Conservation (phyloP, 345 rosid species). For the Hypericum androsaemum region DNA sequence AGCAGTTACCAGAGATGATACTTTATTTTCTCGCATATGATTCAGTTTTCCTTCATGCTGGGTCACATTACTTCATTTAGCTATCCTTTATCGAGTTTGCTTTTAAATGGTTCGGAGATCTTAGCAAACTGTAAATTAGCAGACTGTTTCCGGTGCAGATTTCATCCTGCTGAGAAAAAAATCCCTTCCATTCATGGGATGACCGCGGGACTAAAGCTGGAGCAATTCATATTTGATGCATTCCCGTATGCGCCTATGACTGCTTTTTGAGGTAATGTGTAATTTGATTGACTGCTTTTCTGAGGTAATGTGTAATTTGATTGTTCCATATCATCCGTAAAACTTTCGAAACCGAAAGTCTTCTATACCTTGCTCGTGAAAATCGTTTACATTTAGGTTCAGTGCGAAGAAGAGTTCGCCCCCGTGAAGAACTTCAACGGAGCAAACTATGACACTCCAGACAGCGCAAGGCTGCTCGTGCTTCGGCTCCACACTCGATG, state of each 20-base stretch:
- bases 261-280: constrained; percentile 71
- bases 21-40: too few relatives aligned
- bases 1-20: too few relatives aligned
- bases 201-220: constrained; percentile 71
- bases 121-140: too few relatives aligned
- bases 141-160: constrained; percentile 32
- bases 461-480: constrained; percentile 80
- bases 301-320: constrained; percentile 41
- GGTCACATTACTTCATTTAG: too few relatives aligned
- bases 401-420: constrained; percentile 93
- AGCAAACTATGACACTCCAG: constrained; percentile 86
- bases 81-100: too few relatives aligned
- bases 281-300: constrained; percentile 36
- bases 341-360: background rate
- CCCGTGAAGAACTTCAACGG: constrained; percentile 95
- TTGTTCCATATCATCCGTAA: background rate
- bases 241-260: constrained; percentile 97
- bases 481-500: constrained; percentile 84
- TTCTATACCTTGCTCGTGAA: constrained; percentile 5
- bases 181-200: constrained; percentile 77
- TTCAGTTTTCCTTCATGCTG: too few relatives aligned
- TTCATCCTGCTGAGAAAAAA: constrained; percentile 94
- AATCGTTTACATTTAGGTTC: constrained; percentile 35
- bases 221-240: constrained; percentile 91
- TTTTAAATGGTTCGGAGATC: too few relatives aligned